These are phyloP conservation scores for Paradendryphiella salina DNA, from an alignment of 2,329 filamentous ascomycete genomes.

Conservation along the genomic window DNA sequence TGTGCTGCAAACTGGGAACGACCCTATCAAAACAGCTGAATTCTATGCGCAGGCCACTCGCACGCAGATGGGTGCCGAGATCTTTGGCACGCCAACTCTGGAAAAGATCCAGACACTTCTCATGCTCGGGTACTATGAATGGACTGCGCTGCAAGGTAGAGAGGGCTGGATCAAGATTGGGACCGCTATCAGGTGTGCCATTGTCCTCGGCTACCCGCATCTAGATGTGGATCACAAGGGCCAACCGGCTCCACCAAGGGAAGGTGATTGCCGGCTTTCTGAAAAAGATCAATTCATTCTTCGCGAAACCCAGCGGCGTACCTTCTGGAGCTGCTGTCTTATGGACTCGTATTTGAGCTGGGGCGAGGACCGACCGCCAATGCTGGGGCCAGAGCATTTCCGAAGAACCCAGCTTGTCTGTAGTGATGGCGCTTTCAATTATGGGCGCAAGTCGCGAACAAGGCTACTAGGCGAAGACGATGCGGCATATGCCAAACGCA, in stretches of 20 bases:
- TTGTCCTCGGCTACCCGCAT: slow-evolving; percentile 35
- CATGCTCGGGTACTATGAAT: slow-evolving; percentile 73
- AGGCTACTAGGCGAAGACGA: slow-evolving; percentile 26
- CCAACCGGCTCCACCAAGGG: slow-evolving; percentile 15
- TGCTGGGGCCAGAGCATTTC: slow-evolving; percentile 63
- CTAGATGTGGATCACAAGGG: slow-evolving; percentile 33
- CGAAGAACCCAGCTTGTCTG: slow-evolving; percentile 67
- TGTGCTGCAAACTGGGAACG: slow-evolving; percentile 24
- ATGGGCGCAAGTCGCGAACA: slow-evolving; percentile 61
- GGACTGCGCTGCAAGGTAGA: slow-evolving; percentile 65
- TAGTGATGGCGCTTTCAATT: slow-evolving; percentile 66
- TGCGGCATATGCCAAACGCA: slow-evolving; percentile 16
- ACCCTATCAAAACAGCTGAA: slow-evolving; percentile 53
- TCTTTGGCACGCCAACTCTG: slow-evolving; percentile 54
- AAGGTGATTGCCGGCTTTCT: slow-evolving; percentile 13
- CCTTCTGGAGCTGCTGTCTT: slow-evolving; percentile 75
- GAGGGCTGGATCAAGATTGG: slow-evolving; percentile 70
- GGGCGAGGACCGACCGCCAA: slow-evolving; percentile 63
- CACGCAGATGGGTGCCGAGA: slow-evolving; percentile 47
- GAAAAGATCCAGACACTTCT: slow-evolving; percentile 68
- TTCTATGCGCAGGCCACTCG: slow-evolving; percentile 66
- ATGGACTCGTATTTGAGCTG: slow-evolving; percentile 70
- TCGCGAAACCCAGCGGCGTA: slow-evolving; percentile 67
- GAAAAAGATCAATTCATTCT: slow-evolving; percentile 55
- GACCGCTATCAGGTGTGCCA: slow-evolving; percentile 62